Evolutionary conservation across 2,329 filamentous ascomycete species (phyloP).

Genomic region (Arthrinium puccinioides): DNA sequence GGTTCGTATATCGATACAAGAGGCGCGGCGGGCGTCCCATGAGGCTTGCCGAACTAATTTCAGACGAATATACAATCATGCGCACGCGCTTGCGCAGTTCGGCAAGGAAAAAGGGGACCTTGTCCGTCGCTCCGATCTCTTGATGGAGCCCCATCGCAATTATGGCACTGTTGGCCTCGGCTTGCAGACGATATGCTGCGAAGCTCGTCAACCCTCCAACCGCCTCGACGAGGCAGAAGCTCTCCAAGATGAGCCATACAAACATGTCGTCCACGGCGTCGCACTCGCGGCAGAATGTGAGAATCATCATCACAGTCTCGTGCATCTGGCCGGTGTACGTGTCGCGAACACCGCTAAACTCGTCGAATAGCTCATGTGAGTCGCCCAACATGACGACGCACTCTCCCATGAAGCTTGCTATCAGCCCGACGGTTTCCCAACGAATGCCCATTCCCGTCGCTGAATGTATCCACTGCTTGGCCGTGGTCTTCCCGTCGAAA

Average conservation of each 20-base stretch:
- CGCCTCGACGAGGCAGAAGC: conserved; percentile 11
- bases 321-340: conserved; percentile 20
- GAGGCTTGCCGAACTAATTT: conserved; percentile 22
- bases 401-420: conserved; percentile 20
- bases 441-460: conserved; percentile 22
- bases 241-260: conserved; percentile 22
- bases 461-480: conserved; percentile 18
- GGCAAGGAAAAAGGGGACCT: conserved; percentile 23
- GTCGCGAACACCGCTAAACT: conserved; percentile 17
- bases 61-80: conserved; percentile 16
- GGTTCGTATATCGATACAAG: conserved; percentile 23
- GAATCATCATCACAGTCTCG: conserved; percentile 19
- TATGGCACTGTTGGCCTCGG: conserved; percentile 20
- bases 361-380: conserved; percentile 17
- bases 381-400: conserved; percentile 18
- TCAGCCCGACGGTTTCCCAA: conserved; percentile 27
- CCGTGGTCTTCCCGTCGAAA: conserved; percentile 19
- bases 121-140: conserved; percentile 17
- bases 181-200: conserved; percentile 19
- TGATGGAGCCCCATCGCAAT: conserved; percentile 26
- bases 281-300: conserved; percentile 24
- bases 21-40: conserved; percentile 25
- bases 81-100: conserved; percentile 21
- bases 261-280: conserved; percentile 23
- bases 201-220: conserved; percentile 22